Evolutionary conservation across 805 yeast species (phyloP).

Genomic region (Teunomyces funiuensis): DNA sequence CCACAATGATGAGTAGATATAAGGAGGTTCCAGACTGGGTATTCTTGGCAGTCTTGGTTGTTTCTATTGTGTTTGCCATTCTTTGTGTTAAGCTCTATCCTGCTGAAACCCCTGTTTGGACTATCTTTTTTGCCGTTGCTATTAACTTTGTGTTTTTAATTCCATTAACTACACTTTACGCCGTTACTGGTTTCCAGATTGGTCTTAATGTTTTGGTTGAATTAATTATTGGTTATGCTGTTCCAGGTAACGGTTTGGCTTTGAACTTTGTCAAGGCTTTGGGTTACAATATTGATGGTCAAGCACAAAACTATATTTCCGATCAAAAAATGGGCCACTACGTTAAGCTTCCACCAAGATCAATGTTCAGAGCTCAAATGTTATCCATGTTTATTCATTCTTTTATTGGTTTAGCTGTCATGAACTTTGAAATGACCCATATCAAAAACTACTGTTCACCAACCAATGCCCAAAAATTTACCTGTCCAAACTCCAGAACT

Average conservation of each 20-base stretch:
- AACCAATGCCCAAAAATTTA: conserved; percentile 21
- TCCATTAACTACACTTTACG: conserved; percentile 27
- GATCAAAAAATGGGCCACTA: conserved; percentile 68
- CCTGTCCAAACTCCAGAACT: conserved; percentile 28
- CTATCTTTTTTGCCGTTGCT: conserved; percentile 33
- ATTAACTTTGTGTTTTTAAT: conserved; percentile 33
- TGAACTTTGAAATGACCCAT: conserved; percentile 18
- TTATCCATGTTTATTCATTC: conserved; percentile 20
- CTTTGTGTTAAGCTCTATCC: conserved; percentile 30
- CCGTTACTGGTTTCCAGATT: conserved; percentile 32
- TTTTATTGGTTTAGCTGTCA: conserved; percentile 21
- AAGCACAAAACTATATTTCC: conserved; percentile 52
- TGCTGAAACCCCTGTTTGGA: conserved; percentile 37
- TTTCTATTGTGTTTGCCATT: conserved; percentile 32
- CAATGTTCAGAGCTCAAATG: conserved; percentile 46
- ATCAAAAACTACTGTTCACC: conserved; percentile 22
- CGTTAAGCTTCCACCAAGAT: conserved; percentile 60
- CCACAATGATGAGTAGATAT: conserved; percentile 32
- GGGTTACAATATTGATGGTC: conserved; percentile 57
- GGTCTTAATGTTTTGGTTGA: conserved; percentile 38
- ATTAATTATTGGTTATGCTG: conserved; percentile 36
- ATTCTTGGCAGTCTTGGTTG: conserved; percentile 23
- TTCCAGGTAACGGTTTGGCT: conserved; percentile 38
- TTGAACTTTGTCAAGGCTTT: conserved; percentile 54
- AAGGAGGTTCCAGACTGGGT: conserved; percentile 37